Conservation (phyloP, 1,139 yeast genomes). For the Tardiomyces digboiensis region DNA sequence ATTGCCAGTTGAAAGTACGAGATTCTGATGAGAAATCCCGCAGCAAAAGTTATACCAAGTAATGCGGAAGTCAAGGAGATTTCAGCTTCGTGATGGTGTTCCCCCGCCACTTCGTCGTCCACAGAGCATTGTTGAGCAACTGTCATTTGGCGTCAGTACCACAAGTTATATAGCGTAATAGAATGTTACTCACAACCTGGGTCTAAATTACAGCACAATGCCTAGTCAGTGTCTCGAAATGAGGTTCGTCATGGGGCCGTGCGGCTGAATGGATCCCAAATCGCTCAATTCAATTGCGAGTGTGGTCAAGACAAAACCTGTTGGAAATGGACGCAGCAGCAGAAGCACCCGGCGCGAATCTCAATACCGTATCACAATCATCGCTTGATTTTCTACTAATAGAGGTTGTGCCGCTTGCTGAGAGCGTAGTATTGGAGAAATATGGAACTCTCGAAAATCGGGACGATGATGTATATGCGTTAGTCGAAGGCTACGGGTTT, state of each 20-base stretch:
- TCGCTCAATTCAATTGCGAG: too few species aligned
- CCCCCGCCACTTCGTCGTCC: too few species aligned
- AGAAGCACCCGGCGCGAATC: background rate
- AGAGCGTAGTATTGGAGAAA: conserved; percentile 40
- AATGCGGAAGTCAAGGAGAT: conserved; percentile 32
- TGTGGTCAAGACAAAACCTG: too few species aligned
- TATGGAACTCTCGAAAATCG: conserved; percentile 19
- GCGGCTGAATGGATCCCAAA: too few species aligned
- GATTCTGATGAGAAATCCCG: conserved; percentile 4
- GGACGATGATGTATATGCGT: conserved; percentile 46
- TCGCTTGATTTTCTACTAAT: conserved; percentile 51
- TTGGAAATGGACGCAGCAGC: background rate
- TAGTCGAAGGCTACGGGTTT: conserved; percentile 65
- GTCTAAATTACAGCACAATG: too few species aligned
- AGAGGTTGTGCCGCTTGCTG: conserved; percentile 66
- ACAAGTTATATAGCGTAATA: too few species aligned
- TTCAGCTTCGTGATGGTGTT: conserved; percentile 13
- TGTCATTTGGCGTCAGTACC: too few species aligned
- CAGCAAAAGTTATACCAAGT: conserved; percentile 18
- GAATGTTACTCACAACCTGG: too few species aligned
- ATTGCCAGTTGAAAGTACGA: conserved; percentile 26
- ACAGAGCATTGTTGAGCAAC: too few species aligned
- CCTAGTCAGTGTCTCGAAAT: too few species aligned
- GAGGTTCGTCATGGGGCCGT: too few species aligned
- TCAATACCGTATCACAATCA: conserved; percentile 2